Base-by-base conservation (phyloP, 768 basidiomycete species). In the Kockovaella imperatae region DNA sequence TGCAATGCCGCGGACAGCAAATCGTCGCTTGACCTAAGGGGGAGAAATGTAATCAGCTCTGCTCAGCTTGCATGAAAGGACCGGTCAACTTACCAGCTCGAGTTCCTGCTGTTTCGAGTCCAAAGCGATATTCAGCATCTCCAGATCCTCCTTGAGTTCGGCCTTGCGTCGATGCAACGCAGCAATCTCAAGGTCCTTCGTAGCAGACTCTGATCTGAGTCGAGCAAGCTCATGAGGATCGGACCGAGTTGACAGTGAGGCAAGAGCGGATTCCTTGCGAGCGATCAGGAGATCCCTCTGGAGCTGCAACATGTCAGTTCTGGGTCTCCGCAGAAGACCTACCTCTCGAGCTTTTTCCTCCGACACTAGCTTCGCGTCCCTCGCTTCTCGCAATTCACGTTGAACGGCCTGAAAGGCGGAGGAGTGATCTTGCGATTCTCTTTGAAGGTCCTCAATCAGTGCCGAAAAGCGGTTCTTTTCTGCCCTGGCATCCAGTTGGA, bases 81-180 rank as follows among this genome's bases (percentile, higher is more conserved):
- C 5, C 23, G 32, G 31, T 31, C 20, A 35, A 76, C 80, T 45
- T 50, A 95, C 90, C 69, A 91, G 65, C 66, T 93, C 88, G 31
- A 95, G 74, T 68, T 93, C 90, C 68, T 91, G 88, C 62, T 95
- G 90, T 72, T 95, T 95, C 21, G 87, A 83, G 70, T 91, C 87
- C 45, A 95, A 72, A 0, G 89, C 90, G 29, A 91, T 88, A 60
- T 93, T 90, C 59, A 93, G 72, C n/a, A 86, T 84, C 40, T 78
- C 71, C 18, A 84, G 68, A 69, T 93, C 89, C 35, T 89, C 83
- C 68, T 83, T 82, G 53, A 83, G 78, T 62, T 81, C 75, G 0
- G 74, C 74, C 31, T 78, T 75, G 59, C 83, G 76, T 72, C 85
- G 86, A 52, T 76, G 77, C 43, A 87, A 70, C 58, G 85, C 83